Conservation (phyloP, 768 basidiomycete species). For the Atractiella rhizophila region DNA sequence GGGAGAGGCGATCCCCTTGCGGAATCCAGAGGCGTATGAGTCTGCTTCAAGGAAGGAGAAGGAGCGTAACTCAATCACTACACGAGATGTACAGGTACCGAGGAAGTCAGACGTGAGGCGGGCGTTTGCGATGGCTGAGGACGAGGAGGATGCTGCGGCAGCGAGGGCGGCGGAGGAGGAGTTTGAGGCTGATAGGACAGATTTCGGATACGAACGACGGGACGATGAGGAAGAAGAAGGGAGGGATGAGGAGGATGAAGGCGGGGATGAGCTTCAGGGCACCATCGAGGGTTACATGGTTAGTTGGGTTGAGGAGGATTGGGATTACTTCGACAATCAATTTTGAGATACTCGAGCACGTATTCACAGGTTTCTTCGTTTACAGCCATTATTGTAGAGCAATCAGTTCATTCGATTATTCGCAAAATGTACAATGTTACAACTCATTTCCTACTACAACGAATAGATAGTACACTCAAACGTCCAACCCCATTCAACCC, state of each 20-base stretch:
- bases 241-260: slow-evolving; percentile 20
- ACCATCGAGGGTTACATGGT: slow-evolving; percentile 70
- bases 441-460: too few species aligned
- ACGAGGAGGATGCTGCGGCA: slow-evolving; percentile 61
- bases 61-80: too few species aligned
- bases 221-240: slow-evolving; percentile 26
- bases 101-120: slow-evolving; percentile 25
- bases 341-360: too few species aligned
- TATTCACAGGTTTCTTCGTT: too few species aligned
- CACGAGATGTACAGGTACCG: slow-evolving; percentile 2
- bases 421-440: too few species aligned
- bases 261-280: slow-evolving; percentile 34
- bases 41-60: too few species aligned
- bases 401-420: too few species aligned
- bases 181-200: slow-evolving; percentile 43
- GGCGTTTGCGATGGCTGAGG: slow-evolving; percentile 64
- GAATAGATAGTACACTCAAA: too few species aligned
- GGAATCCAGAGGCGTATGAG: too few species aligned
- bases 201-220: slow-evolving; percentile 14
- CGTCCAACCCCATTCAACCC: too few species aligned
- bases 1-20: slow-evolving; percentile 13
- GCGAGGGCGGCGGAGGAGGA: slow-evolving; percentile 60
- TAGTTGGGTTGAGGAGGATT: slow-evolving; percentile 21
- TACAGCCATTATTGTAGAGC: too few species aligned
- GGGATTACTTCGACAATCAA: slow-evolving; percentile 20